Evolutionary conservation across 106 monocot species (phyloP).

Genomic region (Cymbidium sinense): DNA sequence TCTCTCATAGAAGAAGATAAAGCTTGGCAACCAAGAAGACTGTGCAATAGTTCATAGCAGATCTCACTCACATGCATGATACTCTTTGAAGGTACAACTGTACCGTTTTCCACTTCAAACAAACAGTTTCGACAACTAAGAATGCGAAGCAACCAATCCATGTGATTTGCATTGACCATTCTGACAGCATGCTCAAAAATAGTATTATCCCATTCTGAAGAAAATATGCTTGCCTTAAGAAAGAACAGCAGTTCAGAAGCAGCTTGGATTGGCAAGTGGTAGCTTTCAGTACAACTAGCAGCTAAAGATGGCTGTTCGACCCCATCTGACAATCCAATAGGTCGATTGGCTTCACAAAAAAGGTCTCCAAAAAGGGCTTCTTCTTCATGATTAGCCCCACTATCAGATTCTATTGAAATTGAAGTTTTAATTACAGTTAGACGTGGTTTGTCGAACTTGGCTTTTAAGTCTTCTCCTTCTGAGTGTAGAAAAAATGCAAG

Average conservation of each 20-base stretch:
- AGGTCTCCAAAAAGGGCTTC: constrained; percentile 98
- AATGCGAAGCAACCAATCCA: constrained; percentile 49
- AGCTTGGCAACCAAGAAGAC: constrained; percentile 42
- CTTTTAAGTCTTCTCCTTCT: constrained; percentile 56
- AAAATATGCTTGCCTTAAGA: constrained; percentile 63
- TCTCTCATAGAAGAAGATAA: constrained; percentile 45
- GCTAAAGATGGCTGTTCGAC: constrained; percentile 41
- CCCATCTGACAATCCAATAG: constrained; percentile 43
- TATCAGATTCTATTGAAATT: constrained; percentile 46
- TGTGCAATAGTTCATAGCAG: constrained; percentile 78
- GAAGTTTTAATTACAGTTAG: constrained; percentile 36
- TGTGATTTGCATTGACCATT: constrained; percentile 46
- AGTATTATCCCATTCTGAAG: constrained; percentile 41
- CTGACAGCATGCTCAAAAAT: constrained; percentile 66
- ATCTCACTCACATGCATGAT: constrained; percentile 34
- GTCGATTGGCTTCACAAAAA: constrained; percentile 77
- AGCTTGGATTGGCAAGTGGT: constrained; percentile 46
- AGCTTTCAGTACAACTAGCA: constrained; percentile 12
- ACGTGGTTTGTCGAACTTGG: constrained; percentile 32
- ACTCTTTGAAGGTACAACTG: constrained; percentile 9
- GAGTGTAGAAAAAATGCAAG: constrained; percentile 62
- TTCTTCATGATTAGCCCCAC: constrained; percentile 68
- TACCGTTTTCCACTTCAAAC: constrained; percentile 37
- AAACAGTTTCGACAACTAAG: constrained; percentile 37
- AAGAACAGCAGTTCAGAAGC: constrained; percentile 57